These are phyloP conservation scores for Coemansia sp. DNA, from an alignment of 192 early-diverging fungal species.

Conservation along the genomic window DNA sequence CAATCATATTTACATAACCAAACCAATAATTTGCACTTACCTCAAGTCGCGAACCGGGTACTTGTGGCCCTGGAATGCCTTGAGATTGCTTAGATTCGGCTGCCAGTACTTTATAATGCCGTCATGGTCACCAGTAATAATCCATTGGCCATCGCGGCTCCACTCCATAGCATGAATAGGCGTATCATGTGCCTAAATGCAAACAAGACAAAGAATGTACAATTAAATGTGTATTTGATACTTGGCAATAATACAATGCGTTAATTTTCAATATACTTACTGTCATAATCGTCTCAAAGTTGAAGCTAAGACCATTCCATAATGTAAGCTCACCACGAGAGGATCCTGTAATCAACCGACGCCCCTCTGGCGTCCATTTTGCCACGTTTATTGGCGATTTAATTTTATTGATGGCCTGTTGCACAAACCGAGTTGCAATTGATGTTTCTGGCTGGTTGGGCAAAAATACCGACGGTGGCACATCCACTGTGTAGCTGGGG, in stretches of 20 bases:
- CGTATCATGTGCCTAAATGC: conserved; percentile 73
- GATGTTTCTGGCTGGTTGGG: conserved; percentile 44
- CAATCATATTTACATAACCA: neutral
- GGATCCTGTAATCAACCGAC: conserved; percentile 89
- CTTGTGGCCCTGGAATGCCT: conserved; percentile 83
- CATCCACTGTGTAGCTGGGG: conserved; percentile 47
- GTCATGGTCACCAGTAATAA: conserved; percentile 88
- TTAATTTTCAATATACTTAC: conserved; percentile 19
- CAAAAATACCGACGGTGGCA: conserved; percentile 59
- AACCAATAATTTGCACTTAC: conserved; percentile 52
- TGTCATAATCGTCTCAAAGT: conserved; percentile 97
- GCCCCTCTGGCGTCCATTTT: conserved; percentile 95
- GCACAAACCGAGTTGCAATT: conserved; percentile 35
- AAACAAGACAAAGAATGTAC: neutral
- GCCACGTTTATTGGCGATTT: conserved; percentile 92
- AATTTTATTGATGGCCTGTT: conserved; percentile 76
- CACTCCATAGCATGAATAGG: conserved; percentile 94
- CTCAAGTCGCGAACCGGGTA: conserved; percentile 87
- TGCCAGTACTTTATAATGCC: conserved; percentile 99
- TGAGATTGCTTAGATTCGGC: conserved; percentile 91
- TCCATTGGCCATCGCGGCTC: conserved; percentile 94
- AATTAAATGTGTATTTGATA: too few relatives aligned
- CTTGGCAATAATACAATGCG: too few relatives aligned
- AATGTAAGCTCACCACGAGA: conserved; percentile 93
- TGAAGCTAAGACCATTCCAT: conserved; percentile 97